A percentile compares a stretch with the other conserved stretches of the same genome.
Conservation (phyloP, 495 filamentous ascomycete species). For the Aspergillus bertholletiae region DNA sequence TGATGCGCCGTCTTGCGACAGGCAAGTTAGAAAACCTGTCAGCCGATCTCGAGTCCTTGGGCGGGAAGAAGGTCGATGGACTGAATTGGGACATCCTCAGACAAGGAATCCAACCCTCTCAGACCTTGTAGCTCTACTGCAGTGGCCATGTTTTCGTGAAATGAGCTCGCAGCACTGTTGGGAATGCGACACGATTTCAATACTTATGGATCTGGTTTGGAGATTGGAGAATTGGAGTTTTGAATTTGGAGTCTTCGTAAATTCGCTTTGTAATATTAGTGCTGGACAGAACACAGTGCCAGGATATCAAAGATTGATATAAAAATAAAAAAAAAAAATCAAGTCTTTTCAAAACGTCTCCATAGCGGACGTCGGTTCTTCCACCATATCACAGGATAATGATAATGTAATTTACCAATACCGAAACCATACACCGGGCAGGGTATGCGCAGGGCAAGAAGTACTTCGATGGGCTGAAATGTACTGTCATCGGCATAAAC, state of each 20-base stretch:
- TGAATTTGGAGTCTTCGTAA: not conserved
- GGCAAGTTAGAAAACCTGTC: conserved; percentile 42
- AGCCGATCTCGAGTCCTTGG: conserved; percentile 35
- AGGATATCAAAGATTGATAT: too few species aligned
- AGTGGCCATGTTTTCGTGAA: conserved; percentile 7
- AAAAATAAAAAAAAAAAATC: not conserved
- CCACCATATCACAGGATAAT: not conserved
- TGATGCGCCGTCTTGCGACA: conserved; percentile 61
- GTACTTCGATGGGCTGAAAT: not conserved
- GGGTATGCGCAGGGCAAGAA: not conserved
- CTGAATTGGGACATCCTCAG: conserved; percentile 51
- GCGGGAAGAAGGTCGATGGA: conserved; percentile 48
- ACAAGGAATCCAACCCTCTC: conserved; percentile 33
- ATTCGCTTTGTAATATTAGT: conserved; percentile 1
- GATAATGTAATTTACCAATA: conserved; percentile 10
- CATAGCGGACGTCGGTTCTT: too few species aligned
- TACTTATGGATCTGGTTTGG: conserved; percentile 12
- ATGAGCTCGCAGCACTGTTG: not conserved
- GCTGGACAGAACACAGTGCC: too few species aligned
- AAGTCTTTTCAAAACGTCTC: too few species aligned
- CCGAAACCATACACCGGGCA: not conserved
- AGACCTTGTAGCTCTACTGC: conserved; percentile 17
- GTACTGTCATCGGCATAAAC: conserved; percentile 15
- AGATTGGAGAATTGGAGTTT: conserved; percentile 7
- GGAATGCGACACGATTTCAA: conserved; percentile 3